These are phyloP conservation scores for Saitozyma sp. DNA, from an alignment of 768 basidiomycete species.

Conservation along the genomic window DNA sequence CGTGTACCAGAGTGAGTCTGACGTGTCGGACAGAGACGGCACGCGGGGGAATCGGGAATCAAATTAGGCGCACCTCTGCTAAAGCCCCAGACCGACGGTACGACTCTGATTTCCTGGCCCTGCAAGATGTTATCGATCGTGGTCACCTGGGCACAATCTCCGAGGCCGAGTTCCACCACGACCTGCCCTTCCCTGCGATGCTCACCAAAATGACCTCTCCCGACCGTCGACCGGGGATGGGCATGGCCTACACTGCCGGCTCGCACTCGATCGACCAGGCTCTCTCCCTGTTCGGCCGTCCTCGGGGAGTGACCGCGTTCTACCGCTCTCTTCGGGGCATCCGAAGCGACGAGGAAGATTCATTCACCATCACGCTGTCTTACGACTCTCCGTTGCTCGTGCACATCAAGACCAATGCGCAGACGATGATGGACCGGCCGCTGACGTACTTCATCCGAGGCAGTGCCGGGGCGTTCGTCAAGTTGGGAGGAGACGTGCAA, in stretches of 20 bases:
- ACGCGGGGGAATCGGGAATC: too few relatives aligned
- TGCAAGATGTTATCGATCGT: constrained; percentile 17
- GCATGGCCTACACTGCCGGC: constrained; percentile 14
- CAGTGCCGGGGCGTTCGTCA: constrained; percentile 12
- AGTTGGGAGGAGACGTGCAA: constrained; percentile 19
- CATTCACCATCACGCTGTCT: constrained; percentile 6
- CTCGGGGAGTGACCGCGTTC: constrained; percentile 6
- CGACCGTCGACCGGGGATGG: constrained; percentile 1
- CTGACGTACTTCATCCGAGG: constrained; percentile 14
- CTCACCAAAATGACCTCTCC: background rate
- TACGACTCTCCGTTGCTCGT: constrained; percentile 8
- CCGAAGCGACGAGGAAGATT: constrained; percentile 11
- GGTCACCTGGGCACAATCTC: constrained; percentile 18
- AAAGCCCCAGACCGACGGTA: constrained; percentile 22
- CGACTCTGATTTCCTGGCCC: constrained; percentile 30
- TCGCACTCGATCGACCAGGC: constrained; percentile 15
- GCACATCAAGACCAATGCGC: constrained; percentile 9
- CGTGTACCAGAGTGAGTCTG: constrained; percentile 25
- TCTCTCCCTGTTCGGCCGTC: constrained; percentile 13
- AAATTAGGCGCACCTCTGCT: background rate
- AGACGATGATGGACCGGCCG: constrained; percentile 5
- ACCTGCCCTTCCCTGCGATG: constrained; percentile 12
- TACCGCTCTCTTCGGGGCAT: constrained; percentile 1
- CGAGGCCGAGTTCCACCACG: constrained; percentile 24
- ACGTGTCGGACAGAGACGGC: too few relatives aligned